Evolutionary conservation across 2,329 filamentous ascomycete species (phyloP).

Genomic region (Fusarium sp.): DNA sequence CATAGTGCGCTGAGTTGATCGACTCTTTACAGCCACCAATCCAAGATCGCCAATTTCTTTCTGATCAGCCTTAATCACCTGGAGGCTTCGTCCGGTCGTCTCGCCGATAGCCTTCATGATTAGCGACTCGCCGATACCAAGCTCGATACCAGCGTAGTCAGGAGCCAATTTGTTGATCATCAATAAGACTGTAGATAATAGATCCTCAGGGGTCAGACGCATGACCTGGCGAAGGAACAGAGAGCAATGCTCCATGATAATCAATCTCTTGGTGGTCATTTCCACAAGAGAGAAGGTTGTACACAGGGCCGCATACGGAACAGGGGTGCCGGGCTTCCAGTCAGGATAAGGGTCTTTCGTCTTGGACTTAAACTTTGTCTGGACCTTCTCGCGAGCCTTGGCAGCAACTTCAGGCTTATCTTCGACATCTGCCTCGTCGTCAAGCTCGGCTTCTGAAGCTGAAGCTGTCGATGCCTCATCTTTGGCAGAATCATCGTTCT

Average conservation of each 20-base stretch:
- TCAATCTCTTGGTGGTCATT: conserved; percentile 89
- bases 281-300: conserved; percentile 95
- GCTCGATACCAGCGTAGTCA: conserved; percentile 94
- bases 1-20: conserved; percentile 96
- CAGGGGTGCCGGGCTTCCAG: conserved; percentile 88
- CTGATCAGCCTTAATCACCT: conserved; percentile 93
- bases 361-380: conserved; percentile 75
- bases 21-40: conserved; percentile 92
- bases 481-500: conserved; percentile 41
- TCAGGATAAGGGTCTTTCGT: conserved; percentile 89
- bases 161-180: conserved; percentile 99
- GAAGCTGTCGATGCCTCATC: conserved; percentile 46
- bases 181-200: conserved; percentile 87
- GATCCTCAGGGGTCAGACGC: conserved; percentile 85
- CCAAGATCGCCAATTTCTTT: conserved; percentile 96
- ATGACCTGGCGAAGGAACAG: conserved; percentile 94
- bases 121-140: conserved; percentile 97
- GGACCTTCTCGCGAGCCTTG: conserved; percentile 82
- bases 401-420: conserved; percentile 76
- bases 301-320: conserved; percentile 94
- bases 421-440: conserved; percentile 59
- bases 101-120: conserved; percentile 99
- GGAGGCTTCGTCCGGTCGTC: conserved; percentile 85
- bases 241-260: conserved; percentile 89
- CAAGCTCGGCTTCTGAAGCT: conserved; percentile 50